Base-by-base conservation (phyloP, 305 asterid genomes). In the Rubia peregrina region DNA sequence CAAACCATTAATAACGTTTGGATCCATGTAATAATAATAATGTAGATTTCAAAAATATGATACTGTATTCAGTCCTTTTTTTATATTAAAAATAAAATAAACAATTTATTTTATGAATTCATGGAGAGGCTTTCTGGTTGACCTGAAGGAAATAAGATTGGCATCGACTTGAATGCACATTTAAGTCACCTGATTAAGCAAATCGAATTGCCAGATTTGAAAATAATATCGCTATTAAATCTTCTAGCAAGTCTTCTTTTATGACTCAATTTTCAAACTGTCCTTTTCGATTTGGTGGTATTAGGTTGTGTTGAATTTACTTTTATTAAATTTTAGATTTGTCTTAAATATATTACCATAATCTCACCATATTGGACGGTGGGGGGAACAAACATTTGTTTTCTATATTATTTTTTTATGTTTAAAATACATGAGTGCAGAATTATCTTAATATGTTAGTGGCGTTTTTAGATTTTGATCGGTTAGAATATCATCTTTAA, bases 91-190 rank as follows among this genome's bases (percentile, higher is more conserved):
- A n/a, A n/a, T n/a, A 26, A 26, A 26, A 0, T 26, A 26, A 26
- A 26, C 30, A 26, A 9, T 24, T 17, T 40, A 1, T 68, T 76
- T 75, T 67, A 83, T 65, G 81, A 77, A 69, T 71, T 79, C 85
- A 77, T 73, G 80, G 81, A 13, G 72, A 72, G 80, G 72, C 75
- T 74, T 72, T 66, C 60, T 65, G 74, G 90, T 89, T 89, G 95
- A 87, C 95, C 83, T 85, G 76, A 72, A 75, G 71, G 71, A 59
- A 74, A 70, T 61, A 68, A 72, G 69, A 79, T 62, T 62, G 59
- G 72, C 87, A 84, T 71, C 87, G 81, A 66, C 75, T 75, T 84
- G 93, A 84, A 87, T 76, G 89, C 78, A 76, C 86, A 89, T 84
- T 87, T 74, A 89, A 87, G 81, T 70, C 78, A 70, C 82, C 59